phyloP scores from a whole-genome alignment of 2,329 filamentous ascomycete species.

The Penicillium sp. region DNA sequence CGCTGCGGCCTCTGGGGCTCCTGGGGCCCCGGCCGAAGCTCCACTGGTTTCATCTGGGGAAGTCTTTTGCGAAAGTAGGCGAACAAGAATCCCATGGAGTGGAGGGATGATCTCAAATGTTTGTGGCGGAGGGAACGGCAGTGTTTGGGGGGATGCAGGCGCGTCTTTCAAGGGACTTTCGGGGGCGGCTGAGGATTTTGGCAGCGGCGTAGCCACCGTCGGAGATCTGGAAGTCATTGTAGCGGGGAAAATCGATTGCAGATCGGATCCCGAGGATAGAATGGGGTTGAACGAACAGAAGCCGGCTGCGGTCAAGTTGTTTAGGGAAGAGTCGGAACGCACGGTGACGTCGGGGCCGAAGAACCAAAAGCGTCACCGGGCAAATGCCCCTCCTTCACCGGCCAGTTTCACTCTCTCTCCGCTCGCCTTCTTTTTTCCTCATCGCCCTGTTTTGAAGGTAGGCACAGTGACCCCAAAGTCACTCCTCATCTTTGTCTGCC shows the following conservation, averaged over 20 bases:
- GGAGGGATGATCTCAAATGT: constrained; percentile 80
- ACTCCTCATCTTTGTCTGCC: constrained; percentile 2
- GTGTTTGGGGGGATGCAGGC: constrained; percentile 43
- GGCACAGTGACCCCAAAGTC: constrained; percentile 3
- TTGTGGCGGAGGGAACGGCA: constrained; percentile 65
- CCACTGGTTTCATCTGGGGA: constrained; percentile 33
- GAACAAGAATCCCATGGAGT: constrained; percentile 69
- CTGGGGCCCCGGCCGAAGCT: constrained; percentile 19
- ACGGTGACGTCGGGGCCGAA: constrained; percentile 32
- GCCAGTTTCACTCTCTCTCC: constrained; percentile 13
- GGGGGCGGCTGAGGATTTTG: constrained; percentile 31
- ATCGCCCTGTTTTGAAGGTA: constrained; percentile 13
- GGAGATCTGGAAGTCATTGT: constrained; percentile 36
- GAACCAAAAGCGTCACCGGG: constrained; percentile 34
- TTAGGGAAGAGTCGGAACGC: constrained; percentile 35
- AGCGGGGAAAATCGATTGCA: constrained; percentile 3
- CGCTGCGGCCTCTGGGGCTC: constrained; percentile 21
- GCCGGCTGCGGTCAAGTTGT: constrained; percentile 21
- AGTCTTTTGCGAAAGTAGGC: constrained; percentile 54
- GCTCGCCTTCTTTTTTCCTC: constrained; percentile 12
- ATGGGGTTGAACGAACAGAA: constrained; percentile 15
- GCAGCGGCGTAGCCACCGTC: constrained; percentile 41
- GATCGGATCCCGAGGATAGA: constrained; percentile 12
- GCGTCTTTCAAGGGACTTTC: constrained; percentile 32
- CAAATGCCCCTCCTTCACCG: constrained; percentile 32